Evolutionary conservation across 169 alveolate genomes (phyloP).

Genomic region (Cryptosporidium canis): DNA sequence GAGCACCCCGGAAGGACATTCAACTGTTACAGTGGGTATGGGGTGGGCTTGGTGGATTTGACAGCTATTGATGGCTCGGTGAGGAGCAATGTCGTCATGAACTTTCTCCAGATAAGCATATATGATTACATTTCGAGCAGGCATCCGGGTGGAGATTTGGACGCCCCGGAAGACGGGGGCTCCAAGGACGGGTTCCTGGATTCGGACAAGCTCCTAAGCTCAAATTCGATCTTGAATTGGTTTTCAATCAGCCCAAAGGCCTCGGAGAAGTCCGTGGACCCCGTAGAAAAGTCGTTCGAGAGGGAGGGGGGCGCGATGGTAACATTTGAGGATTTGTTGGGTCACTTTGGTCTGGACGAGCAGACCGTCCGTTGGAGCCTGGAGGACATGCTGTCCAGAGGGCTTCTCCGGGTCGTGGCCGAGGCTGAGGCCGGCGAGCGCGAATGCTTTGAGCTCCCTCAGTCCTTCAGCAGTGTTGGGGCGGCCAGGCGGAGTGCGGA

Average conservation of each 20-base stretch:
- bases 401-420: not conserved
- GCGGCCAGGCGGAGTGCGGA: not conserved
- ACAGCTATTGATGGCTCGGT: slow-evolving; percentile 41
- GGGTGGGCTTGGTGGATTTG: slow-evolving; percentile 22
- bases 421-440: not conserved
- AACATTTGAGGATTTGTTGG: slow-evolving; percentile 10
- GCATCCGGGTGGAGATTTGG: not conserved
- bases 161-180: not conserved
- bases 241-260: slow-evolving; percentile 49
- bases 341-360: slow-evolving; percentile 24
- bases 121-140: slow-evolving; percentile 30
- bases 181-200: not conserved
- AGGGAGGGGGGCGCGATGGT: not conserved
- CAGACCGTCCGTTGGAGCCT: slow-evolving; percentile 43
- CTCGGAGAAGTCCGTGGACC: not conserved
- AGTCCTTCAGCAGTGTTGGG: not conserved
- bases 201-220: not conserved
- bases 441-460: slow-evolving; percentile 26
- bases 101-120: slow-evolving; percentile 54
- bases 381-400: slow-evolving; percentile 47
- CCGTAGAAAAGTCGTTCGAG: not conserved
- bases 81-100: not conserved
- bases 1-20: slow-evolving; percentile 71
- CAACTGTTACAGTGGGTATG: slow-evolving; percentile 47
- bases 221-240: slow-evolving; percentile 58